Conservation (phyloP, 2,329 filamentous ascomycete species). For the Sordariomycetes sp. region DNA sequence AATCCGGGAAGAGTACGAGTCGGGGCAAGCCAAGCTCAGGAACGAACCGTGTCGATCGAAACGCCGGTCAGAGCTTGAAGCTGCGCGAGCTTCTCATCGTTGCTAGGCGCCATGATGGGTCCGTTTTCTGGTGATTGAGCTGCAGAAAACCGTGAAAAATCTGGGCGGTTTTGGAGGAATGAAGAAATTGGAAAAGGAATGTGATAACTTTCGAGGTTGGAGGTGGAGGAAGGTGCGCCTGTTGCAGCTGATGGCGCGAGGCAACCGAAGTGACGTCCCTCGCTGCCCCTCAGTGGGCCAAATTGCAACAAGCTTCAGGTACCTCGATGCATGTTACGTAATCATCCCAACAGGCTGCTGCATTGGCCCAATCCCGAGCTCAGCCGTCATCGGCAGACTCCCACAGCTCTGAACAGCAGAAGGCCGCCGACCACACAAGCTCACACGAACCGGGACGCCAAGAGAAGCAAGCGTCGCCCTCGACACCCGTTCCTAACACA, state of each 20-base stretch:
- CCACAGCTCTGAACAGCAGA: background rate
- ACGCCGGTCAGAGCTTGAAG: constrained; percentile 1
- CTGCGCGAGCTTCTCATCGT: constrained; percentile 4
- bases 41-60: background rate
- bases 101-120: background rate
- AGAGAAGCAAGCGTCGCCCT: background rate
- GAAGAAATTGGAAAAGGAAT: background rate
- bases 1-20: background rate
- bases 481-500: background rate
- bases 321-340: background rate
- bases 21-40: background rate
- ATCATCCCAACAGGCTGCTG: background rate
- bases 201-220: background rate
- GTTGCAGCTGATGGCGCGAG: background rate
- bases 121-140: background rate
- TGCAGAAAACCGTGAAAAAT: background rate
- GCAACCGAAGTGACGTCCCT: constrained; percentile 4
- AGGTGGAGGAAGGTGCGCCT: background rate
- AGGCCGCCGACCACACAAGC: background rate
- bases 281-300: constrained; percentile 2
- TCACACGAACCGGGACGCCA: background rate
- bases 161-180: background rate
- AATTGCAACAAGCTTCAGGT: too few relatives aligned
- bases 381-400: background rate
- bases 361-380: background rate